phyloP scores from a whole-genome alignment of 805 yeast genomes.

The Ogataea ramenticola region DNA sequence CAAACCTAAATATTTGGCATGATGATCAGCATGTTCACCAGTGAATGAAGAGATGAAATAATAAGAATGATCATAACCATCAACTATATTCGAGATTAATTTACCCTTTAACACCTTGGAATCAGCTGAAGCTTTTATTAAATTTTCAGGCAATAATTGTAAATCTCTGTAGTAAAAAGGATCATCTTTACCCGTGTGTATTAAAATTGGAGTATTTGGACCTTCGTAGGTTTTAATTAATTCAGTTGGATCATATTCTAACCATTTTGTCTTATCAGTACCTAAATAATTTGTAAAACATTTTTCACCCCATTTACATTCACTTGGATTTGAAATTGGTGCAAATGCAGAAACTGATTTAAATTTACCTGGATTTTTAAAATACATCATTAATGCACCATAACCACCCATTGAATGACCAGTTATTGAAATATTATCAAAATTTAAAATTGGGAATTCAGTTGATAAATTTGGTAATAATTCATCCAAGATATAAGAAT shows the following conservation, averaged over 20 bases:
- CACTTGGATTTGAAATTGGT: constrained; percentile 77
- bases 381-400: constrained; percentile 70
- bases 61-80: constrained; percentile 89
- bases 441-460: constrained; percentile 46
- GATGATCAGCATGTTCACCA: constrained; percentile 78
- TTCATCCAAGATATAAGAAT: constrained; percentile 72
- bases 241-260: constrained; percentile 75
- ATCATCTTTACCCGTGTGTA: constrained; percentile 80
- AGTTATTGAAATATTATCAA: constrained; percentile 62
- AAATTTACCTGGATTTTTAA: constrained; percentile 66
- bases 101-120: constrained; percentile 48
- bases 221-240: constrained; percentile 53
- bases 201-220: constrained; percentile 50
- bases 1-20: constrained; percentile 49
- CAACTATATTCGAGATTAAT: constrained; percentile 54
- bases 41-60: constrained; percentile 77
- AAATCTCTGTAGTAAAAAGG: constrained; percentile 44
- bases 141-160: constrained; percentile 71
- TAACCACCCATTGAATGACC: constrained; percentile 99
- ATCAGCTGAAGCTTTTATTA: constrained; percentile 52
- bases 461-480: constrained; percentile 45
- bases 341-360: constrained; percentile 84
- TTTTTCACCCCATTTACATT: constrained; percentile 84
- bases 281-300: constrained; percentile 78
- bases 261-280: constrained; percentile 53